A percentile compares a stretch with the other conserved stretches of the same genome.
These are phyloP conservation scores for Cryptosporidium parvum DNA, from an alignment of 169 alveolate genomes.

Conservation along the genomic window DNA sequence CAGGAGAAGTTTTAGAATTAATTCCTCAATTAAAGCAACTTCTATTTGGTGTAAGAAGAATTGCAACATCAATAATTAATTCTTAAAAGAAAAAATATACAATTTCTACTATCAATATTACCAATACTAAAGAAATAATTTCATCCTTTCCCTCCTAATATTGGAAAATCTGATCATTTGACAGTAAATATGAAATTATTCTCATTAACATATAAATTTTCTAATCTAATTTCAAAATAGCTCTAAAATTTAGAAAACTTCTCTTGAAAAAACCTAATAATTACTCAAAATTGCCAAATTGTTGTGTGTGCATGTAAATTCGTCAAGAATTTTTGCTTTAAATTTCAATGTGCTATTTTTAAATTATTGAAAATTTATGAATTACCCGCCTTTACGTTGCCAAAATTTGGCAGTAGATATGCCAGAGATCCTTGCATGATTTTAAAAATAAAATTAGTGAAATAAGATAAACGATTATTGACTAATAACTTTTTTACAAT, in stretches of 20 bases:
- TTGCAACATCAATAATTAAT: slow-evolving; percentile 12
- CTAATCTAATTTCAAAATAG: too few species aligned
- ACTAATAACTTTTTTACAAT: neutral
- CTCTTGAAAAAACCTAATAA: neutral
- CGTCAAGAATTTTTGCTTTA: neutral
- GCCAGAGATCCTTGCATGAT: slow-evolving; percentile 40
- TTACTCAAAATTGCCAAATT: neutral
- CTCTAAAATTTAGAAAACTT: neutral
- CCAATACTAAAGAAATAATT: too few species aligned
- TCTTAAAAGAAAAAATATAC: slow-evolving; percentile 7
- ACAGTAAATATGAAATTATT: neutral
- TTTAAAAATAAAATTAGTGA: neutral
- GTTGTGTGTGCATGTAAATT: neutral
- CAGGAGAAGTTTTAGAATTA: slow-evolving; percentile 51
- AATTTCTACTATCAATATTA: too few species aligned
- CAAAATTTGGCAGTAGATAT: slow-evolving; percentile 61
- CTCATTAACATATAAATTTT: too few species aligned
- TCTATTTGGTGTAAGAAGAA: slow-evolving; percentile 26
- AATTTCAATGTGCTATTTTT: neutral
- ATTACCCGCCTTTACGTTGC: slow-evolving; percentile 75
- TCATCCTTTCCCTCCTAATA: neutral
- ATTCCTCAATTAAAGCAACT: slow-evolving; percentile 32
- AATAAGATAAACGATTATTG: neutral
- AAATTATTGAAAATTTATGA: neutral
- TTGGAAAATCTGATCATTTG: neutral